Conservation (phyloP, 176 grass and related monocot genomes). For the Oryza punctata region DNA sequence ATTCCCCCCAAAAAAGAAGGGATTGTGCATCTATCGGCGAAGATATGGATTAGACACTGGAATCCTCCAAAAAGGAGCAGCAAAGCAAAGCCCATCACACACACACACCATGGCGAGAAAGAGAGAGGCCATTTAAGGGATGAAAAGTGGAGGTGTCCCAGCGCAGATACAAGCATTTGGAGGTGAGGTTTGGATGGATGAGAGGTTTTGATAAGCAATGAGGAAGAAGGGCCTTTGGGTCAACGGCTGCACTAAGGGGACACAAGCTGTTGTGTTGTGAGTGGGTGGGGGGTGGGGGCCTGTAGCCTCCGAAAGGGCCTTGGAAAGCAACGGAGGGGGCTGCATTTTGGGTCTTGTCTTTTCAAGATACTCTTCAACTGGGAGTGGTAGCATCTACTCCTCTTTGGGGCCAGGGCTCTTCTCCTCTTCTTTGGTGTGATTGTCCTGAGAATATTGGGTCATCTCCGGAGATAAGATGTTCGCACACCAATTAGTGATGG, state of each 20-base stretch:
- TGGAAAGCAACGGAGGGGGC: conserved; percentile 52
- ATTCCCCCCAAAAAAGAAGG: not conserved
- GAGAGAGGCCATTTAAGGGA: conserved; percentile 33
- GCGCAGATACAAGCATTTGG: conserved; percentile 10
- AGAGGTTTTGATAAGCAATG: not conserved
- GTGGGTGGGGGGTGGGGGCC: conserved; percentile 31
- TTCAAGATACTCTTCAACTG: conserved; percentile 34
- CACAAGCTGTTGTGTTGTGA: not conserved
- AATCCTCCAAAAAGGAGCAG: conserved; percentile 34
- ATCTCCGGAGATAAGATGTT: conserved; percentile 43
- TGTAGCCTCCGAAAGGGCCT: not conserved
- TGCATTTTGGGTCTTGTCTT: conserved; percentile 49
- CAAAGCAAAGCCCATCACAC: conserved; percentile 32
- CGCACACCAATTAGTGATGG: conserved; percentile 41
- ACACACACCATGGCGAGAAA: conserved; percentile 4
- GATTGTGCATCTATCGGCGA: conserved; percentile 1
- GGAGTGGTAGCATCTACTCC: conserved; percentile 29
- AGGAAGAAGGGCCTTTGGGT: conserved; percentile 9
- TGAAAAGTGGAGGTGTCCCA: conserved; percentile 29
- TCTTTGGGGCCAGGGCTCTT: not conserved
- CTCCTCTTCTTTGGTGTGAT: conserved; percentile 20
- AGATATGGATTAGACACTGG: conserved; percentile 34
- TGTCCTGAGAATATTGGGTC: conserved; percentile 44
- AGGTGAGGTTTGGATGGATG: conserved; percentile 1
- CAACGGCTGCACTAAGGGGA: conserved; percentile 37